Base-by-base conservation (phyloP, 2,329 filamentous ascomycete genomes). In the Sclerotinia glacialis region DNA sequence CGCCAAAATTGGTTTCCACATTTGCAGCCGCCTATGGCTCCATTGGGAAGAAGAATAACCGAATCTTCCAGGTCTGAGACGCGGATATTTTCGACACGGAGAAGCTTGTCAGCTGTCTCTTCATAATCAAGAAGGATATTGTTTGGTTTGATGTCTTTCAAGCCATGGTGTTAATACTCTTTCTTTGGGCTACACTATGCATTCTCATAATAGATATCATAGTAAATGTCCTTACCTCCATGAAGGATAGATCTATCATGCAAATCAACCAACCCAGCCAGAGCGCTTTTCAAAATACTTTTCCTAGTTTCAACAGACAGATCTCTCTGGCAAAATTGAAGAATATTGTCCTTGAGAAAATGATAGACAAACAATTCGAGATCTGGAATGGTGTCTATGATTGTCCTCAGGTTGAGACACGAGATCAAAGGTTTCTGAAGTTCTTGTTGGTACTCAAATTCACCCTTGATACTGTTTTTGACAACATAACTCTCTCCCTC, bases 1-100 rank as follows among this genome's bases (percentile, higher is more conserved):
- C 80, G 75, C 80, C 79, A 82, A 72, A 80, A 77, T 70, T 77
- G 78, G 70, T 81, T 81, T 44, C 80, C 79, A 50, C 77, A 72
- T 53, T 77, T 76, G 2, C 74, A 71, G n/a, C 77, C 79, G 14
- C 12, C 3, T 0, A 63, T 11, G 12, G 37, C 11, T 21, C 3
- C 26, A 4, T 31, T 47, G 3, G 34, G 60, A 11, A 28, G 21
- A 9, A 63, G 47, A 31, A 53, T 4, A 9, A 53, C 23, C 6
- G 60, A n/a, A 31, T 63, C 34, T n/a, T 63, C 34, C 3, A 54
- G 31, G n/a, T 63, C 60, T 1, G 60, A 23, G 21, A 63, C n/a
- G 5, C 23, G 60, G 31, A 53, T n/a, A 2, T 34, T 44, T 16
- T 52, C 12, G 47, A 63, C 16, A 23, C 5, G 4, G 12, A 44